Evolutionary conservation across 176 grass and related monocot species (phyloP).

Genomic region (Puccinellia tenuiflora): DNA sequence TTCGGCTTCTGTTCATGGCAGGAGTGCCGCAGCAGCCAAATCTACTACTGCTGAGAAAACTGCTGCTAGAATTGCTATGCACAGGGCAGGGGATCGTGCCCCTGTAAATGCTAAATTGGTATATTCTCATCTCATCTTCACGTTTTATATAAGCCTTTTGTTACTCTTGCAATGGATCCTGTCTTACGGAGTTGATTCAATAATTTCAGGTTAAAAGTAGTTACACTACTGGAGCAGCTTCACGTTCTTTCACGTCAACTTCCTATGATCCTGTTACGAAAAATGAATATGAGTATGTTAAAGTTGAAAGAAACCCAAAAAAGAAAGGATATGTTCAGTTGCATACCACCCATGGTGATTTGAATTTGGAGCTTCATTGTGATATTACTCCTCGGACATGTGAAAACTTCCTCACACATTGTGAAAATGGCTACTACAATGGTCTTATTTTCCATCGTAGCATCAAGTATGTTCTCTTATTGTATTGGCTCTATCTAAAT

Average conservation of each 20-base stretch:
- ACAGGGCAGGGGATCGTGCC: conserved; percentile 74
- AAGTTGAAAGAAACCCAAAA: conserved; percentile 92
- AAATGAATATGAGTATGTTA: conserved; percentile 91
- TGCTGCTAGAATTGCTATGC: conserved; percentile 87
- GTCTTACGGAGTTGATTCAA: conserved; percentile 22
- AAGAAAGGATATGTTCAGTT: conserved; percentile 97
- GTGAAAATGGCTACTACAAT: conserved; percentile 97
- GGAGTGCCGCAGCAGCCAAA: conserved; percentile 89
- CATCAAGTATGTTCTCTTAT: conserved; percentile 60
- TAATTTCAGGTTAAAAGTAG: conserved; percentile 88
- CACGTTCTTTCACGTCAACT: conserved; percentile 95
- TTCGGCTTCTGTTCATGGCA: conserved; percentile 91
- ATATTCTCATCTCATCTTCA: conserved; percentile 25
- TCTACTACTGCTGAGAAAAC: conserved; percentile 79
- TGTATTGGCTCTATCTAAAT: neutral
- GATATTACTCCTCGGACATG: conserved; percentile 86
- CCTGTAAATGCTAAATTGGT: conserved; percentile 96
- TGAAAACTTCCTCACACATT: conserved; percentile 96
- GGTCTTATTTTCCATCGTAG: conserved; percentile 86
- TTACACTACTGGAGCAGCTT: conserved; percentile 84
- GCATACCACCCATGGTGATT: conserved; percentile 91
- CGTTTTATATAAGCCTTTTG: neutral
- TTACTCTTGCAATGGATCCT: neutral
- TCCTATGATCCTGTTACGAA: conserved; percentile 87
- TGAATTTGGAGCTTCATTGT: conserved; percentile 97